Evolutionary conservation across 352 stramenopile species (phyloP).

Genomic region (Phytophthora lateralis): DNA sequence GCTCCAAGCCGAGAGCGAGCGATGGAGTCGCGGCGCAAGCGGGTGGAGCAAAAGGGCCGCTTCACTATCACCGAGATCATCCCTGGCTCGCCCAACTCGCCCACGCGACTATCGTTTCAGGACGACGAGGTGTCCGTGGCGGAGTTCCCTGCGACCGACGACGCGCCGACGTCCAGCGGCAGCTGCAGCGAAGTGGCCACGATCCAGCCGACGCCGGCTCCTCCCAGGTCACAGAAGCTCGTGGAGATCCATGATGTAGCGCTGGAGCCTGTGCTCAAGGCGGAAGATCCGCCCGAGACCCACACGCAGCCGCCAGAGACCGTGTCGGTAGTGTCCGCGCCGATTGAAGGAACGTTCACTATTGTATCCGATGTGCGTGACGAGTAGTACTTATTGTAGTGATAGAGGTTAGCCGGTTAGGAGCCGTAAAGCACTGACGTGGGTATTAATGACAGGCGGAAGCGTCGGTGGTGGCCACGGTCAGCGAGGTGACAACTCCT

Average conservation of each 20-base stretch:
- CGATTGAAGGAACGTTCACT: conserved; percentile 10
- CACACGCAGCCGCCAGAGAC: conserved; percentile 28
- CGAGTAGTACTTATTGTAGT: conserved; percentile 2
- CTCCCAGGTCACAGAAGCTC: conserved; percentile 4
- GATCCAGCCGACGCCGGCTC: conserved; percentile 7
- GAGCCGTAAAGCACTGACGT: conserved; percentile 1
- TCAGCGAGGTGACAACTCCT: conserved; percentile 14
- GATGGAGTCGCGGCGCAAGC: conserved; percentile 49
- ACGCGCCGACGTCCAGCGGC: conserved; percentile 13
- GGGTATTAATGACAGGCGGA: conserved; percentile 20
- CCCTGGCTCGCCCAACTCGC: conserved; percentile 53
- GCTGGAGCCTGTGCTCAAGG: conserved; percentile 3
- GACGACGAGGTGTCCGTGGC: conserved; percentile 21
- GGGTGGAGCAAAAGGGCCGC: conserved; percentile 75
- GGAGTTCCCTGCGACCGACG: conserved; percentile 19
- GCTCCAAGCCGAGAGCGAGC: background rate
- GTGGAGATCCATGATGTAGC: background rate
- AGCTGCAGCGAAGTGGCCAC: conserved; percentile 18
- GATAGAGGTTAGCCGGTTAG: background rate
- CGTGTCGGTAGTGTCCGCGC: conserved; percentile 6
- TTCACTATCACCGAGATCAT: conserved; percentile 87
- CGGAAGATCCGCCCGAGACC: conserved; percentile 22
- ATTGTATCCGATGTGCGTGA: conserved; percentile 20
- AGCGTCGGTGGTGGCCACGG: conserved; percentile 11
- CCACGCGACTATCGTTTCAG: conserved; percentile 32